Base-by-base conservation (phyloP, 139 green algal genomes). In the Chlorella ohadii region DNA sequence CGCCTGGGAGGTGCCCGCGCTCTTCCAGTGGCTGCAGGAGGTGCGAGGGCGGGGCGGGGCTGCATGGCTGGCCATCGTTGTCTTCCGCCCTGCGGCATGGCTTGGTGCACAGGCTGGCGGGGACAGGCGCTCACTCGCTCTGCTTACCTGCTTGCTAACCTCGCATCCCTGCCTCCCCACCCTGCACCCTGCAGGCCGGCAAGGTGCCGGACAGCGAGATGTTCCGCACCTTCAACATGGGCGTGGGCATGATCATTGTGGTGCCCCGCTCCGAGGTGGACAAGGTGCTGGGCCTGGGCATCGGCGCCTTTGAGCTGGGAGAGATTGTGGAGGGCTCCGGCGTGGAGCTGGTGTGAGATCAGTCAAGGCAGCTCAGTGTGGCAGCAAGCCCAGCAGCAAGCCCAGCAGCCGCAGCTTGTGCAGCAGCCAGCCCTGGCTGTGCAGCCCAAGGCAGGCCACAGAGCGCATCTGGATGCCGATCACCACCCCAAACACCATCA, bases 161-260 rank as follows among this genome's bases (percentile, higher is more conserved):
- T 38, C 5, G 25, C 51, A 34, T 51, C 3, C 20, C n/a, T 33
- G 2, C 31, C 1, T 19, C 75, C 34, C 6, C 16, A 4, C 44
- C 39, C 65, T 20, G 4, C 61, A 9, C 17, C 41, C 23, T 84
- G 75, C 88, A 94, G 89, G 89, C 88, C 23, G 94, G 94, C 74
- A 94, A 94, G 41, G 93, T 99, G 44, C 81, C 86, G 2, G 89
- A 95, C 4, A 79, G 86, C 4, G 97, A 99, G 90, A 99, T 99
- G 97, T 95, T 94, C 84, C 91, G 95, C 38, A 99, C 97, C 1
- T 99, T 99, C 94, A 99, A 99, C 93, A 96, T 98, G 93, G 97
- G 97, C 22, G 91, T 99, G 44, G 97, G 97, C 57, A 94, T 99
- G 90, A 86, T 99, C 20, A 78, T 96, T 47, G 92, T 99, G 28